Percentiles rank a stretch among this genome's conserved stretches.
Evolutionary conservation across 768 basidiomycete species (phyloP).

Genomic region (Termitomyces sp.): DNA sequence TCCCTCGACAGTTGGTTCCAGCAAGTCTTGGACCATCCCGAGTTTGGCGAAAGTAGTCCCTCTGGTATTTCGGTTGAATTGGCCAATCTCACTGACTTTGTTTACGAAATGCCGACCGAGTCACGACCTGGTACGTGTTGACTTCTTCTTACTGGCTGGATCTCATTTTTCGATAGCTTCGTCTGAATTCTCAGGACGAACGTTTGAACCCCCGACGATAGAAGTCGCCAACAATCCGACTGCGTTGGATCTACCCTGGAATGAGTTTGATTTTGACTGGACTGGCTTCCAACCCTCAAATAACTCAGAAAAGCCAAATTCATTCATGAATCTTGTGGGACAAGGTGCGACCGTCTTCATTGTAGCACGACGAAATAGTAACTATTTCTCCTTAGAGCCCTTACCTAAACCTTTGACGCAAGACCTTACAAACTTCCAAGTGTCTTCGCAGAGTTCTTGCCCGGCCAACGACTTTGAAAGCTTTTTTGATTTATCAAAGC

Average conservation of each 20-base stretch:
- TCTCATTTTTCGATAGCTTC: not conserved
- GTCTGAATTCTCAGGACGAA: not conserved
- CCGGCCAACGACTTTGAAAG: not conserved
- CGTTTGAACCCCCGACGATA: not conserved
- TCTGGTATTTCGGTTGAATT: slow-evolving; percentile 26
- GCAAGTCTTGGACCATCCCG: no score
- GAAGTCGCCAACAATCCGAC: not conserved
- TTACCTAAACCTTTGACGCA: not conserved
- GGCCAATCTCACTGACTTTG: slow-evolving; percentile 20
- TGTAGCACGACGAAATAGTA: no score
- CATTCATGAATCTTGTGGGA: not conserved
- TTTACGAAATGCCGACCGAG: not conserved
- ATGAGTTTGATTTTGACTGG: not conserved
- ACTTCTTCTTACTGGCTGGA: not conserved
- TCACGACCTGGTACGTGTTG: not conserved
- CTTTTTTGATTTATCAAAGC: not conserved
- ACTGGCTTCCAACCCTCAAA: not conserved
- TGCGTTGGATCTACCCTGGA: not conserved
- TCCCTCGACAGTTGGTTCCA: slow-evolving; percentile 31
- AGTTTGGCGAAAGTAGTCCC: slow-evolving; percentile 17
- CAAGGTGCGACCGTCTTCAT: not conserved
- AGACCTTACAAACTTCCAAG: not conserved
- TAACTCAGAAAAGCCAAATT: not conserved
- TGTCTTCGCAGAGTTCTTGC: no score
- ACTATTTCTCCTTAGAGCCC: not conserved